Base-by-base conservation (phyloP, 2,329 filamentous ascomycete species). In the Ophiostoma quercus region DNA sequence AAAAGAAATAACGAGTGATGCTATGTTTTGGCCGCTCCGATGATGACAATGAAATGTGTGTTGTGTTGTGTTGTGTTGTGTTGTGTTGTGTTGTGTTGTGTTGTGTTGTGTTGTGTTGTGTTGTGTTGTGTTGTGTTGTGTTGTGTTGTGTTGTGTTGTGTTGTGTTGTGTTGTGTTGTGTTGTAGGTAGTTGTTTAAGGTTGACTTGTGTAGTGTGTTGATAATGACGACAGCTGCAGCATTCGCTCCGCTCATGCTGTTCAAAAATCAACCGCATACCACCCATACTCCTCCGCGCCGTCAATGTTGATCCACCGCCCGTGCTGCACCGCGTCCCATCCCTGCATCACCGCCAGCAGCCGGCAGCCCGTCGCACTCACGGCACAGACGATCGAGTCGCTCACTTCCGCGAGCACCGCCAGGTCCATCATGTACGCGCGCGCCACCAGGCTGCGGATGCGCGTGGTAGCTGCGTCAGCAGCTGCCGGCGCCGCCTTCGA, bases 381-480 rank as follows among this genome's bases (percentile, higher is more conserved):
- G 2, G 88, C 90, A 76, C 92, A 96, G 1, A 96, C 84, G 8
- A 95, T 83, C 14, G 82, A 84, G 77, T 95, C 92, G 69, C 85
- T 87, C 19, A 87, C 85, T 37, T 84, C 82, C 0, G 88, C 86
- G 63, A 96, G 81, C 32, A 96, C 89, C 0, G 90, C 87, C 70
- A 96, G 79, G 79, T 96, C 92, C 79, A 96, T 85, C 77, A 93
- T 80, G 79, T 95, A 96, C 1, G 91, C 90, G n/a, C 92, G 81
- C 0, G 89, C 92, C 4, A 96, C 86, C 39, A 94, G 82, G 77
- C 90, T 89, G 66, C 92, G 84, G 74, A 96, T 80, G 74, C 85
- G 81, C 74, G 91, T 81, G n/a, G 89, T 88, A 74, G 85, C 82
- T 34, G 80, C 78, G 39, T 14, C 12, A 11, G 39, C 39, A 12